Percentiles rank a stretch among this genome's conserved stretches.
Conservation (phyloP, 2,329 filamentous ascomycete genomes). For the Penicillium sp. region DNA sequence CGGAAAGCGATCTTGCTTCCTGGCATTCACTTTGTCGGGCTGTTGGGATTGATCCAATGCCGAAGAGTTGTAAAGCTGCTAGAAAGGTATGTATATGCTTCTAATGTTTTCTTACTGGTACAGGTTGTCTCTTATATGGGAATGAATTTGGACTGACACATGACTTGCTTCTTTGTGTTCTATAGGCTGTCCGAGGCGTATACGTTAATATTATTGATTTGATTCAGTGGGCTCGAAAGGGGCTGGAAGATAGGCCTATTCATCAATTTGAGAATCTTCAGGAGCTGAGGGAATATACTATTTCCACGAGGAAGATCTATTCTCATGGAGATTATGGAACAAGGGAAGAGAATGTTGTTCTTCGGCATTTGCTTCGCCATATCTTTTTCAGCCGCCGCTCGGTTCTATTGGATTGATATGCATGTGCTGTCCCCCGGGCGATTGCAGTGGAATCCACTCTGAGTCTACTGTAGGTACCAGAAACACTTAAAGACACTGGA, state of each 20-base stretch:
- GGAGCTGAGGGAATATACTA: background rate
- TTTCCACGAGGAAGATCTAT: background rate
- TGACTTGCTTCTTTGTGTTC: background rate
- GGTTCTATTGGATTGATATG: too few species aligned
- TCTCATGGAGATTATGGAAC: background rate
- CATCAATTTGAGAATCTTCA: background rate
- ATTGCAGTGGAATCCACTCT: too few species aligned
- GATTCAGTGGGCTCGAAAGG: background rate
- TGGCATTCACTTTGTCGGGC: background rate
- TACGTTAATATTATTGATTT: background rate
- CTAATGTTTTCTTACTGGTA: too few species aligned
- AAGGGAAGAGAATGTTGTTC: background rate
- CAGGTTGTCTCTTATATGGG: too few species aligned
- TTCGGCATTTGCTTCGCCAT: background rate
- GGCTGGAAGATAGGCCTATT: background rate
- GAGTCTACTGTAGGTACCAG: too few species aligned
- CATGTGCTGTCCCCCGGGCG: too few species aligned
- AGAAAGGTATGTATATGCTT: background rate
- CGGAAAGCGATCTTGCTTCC: background rate
- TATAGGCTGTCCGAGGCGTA: background rate
- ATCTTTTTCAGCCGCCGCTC: background rate
- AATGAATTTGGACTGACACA: background rate
- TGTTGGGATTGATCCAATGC: background rate
- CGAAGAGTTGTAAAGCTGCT: background rate
- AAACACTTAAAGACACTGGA: slow-evolving; percentile 3